Percentiles rank a stretch among this genome's conserved stretches.
phyloP scores from a whole-genome alignment of 2,329 filamentous ascomycete genomes.

The Elsinoe batatas region DNA sequence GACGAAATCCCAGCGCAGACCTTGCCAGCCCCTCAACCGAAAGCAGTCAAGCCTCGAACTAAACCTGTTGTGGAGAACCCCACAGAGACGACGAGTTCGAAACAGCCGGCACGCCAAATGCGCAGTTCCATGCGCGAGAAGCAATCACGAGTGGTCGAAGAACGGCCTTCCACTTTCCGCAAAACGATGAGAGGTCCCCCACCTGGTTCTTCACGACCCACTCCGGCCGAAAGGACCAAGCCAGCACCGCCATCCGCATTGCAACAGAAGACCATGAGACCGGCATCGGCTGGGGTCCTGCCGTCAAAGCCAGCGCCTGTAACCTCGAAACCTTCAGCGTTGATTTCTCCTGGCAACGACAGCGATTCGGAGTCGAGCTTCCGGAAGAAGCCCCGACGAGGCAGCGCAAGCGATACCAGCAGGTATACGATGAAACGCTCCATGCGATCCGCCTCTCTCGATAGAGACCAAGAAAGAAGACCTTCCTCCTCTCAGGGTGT shows the following conservation, averaged over 20 bases:
- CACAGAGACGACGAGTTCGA: neutral
- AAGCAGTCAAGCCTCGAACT: slow-evolving; percentile 33
- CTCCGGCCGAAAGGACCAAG: slow-evolving; percentile 18
- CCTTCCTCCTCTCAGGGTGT: slow-evolving; percentile 20
- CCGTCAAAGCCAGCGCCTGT: neutral
- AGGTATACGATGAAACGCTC: slow-evolving; percentile 58
- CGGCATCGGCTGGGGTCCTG: slow-evolving; percentile 9
- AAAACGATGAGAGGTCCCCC: slow-evolving; percentile 28
- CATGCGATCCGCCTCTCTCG: slow-evolving; percentile 50
- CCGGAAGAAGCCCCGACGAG: slow-evolving; percentile 41
- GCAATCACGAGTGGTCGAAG: slow-evolving; percentile 18
- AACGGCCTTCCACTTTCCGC: slow-evolving; percentile 21
- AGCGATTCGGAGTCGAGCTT: slow-evolving; percentile 61
- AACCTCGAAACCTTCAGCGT: neutral
- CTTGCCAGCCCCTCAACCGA: slow-evolving; percentile 18
- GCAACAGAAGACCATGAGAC: slow-evolving; percentile 29
- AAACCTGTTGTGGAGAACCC: slow-evolving; percentile 2
- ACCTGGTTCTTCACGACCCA: neutral
- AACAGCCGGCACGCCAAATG: neutral
- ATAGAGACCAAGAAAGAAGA: slow-evolving; percentile 31
- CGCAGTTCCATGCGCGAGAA: slow-evolving; percentile 16
- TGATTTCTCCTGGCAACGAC: slow-evolving; percentile 28
- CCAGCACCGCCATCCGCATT: slow-evolving; percentile 26
- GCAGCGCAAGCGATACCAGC: slow-evolving; percentile 32
- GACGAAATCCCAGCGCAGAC: slow-evolving; percentile 17